These are phyloP conservation scores for Naumovozyma baii DNA, from an alignment of 805 yeast species.

Conservation along the genomic window DNA sequence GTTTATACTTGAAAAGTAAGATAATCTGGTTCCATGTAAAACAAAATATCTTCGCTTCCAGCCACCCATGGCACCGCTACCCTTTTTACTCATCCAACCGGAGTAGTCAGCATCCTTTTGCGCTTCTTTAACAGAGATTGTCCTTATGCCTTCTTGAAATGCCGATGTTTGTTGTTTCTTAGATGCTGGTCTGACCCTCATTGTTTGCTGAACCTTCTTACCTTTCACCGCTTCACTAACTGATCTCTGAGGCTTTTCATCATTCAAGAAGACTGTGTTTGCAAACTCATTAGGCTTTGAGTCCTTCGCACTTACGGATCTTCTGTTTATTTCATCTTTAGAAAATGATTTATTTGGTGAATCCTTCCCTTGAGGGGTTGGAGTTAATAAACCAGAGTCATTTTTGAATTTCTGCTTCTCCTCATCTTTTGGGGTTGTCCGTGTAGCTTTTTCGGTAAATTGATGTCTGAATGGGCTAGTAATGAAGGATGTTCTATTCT, in stretches of 20 bases:
- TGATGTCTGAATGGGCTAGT: slow-evolving; percentile 20
- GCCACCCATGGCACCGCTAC: slow-evolving; percentile 72
- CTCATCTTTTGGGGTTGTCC: slow-evolving; percentile 12
- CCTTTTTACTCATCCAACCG: slow-evolving; percentile 96
- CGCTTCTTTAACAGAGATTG: slow-evolving; percentile 66
- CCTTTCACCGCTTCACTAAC: slow-evolving; percentile 40
- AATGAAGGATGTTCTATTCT: slow-evolving; percentile 15
- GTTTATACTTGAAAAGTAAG: slow-evolving; percentile 69
- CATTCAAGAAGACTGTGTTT: slow-evolving; percentile 8
- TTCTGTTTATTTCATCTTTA: slow-evolving; percentile 30
- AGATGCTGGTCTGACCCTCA: slow-evolving; percentile 39
- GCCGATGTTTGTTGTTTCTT: slow-evolving; percentile 64
- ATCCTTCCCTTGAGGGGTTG: slow-evolving; percentile 6
- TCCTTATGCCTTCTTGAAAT: slow-evolving; percentile 79
- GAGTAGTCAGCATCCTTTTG: slow-evolving; percentile 63
- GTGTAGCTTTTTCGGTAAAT: slow-evolving; percentile 14
- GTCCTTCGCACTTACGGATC: slow-evolving; percentile 46
- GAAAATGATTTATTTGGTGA: slow-evolving; percentile 6
- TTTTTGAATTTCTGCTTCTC: slow-evolving; percentile 4
- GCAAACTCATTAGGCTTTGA: slow-evolving; percentile 9
- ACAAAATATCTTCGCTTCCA: slow-evolving; percentile 86
- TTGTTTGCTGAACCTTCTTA: slow-evolving; percentile 40
- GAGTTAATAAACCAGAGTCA: neutral
- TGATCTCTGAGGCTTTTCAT: slow-evolving; percentile 32
- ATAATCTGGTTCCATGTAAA: slow-evolving; percentile 83